A percentile compares a stretch with the other conserved stretches of the same genome.
phyloP scores from a whole-genome alignment of 495 filamentous ascomycete genomes.

The Cladorrhinum samala region DNA sequence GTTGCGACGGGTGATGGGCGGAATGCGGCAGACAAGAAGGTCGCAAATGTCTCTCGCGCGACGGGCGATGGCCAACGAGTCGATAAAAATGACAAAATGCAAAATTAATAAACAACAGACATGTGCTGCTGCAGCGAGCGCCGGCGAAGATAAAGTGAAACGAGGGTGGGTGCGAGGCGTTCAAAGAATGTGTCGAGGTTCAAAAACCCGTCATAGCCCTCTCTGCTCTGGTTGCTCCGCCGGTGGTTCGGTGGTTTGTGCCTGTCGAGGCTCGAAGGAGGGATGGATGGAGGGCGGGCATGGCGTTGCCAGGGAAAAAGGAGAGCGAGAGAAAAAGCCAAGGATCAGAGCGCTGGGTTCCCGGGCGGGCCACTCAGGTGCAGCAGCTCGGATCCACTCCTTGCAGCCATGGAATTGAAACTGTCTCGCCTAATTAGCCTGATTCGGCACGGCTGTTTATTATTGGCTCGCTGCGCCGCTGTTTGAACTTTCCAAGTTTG shows the following conservation, averaged over 20 bases:
- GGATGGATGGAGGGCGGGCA: not conserved
- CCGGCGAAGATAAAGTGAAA: not conserved
- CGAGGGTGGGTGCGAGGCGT: slow-evolving; percentile 18
- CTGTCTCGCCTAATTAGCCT: slow-evolving; percentile 28
- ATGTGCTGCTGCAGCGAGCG: too few relatives aligned
- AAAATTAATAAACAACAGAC: not conserved
- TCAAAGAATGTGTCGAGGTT: slow-evolving; percentile 19
- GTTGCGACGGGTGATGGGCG: not conserved
- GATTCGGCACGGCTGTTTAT: slow-evolving; percentile 6
- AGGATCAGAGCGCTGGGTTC: not conserved
- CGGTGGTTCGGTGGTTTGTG: slow-evolving; percentile 21
- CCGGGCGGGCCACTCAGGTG: not conserved
- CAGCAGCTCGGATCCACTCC: not conserved
- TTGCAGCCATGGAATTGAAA: slow-evolving; percentile 5
- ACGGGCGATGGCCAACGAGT: not conserved
- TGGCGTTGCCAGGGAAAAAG: slow-evolving; percentile 28
- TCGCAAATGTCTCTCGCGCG: not conserved
- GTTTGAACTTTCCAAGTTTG: not conserved
- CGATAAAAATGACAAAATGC: not conserved
- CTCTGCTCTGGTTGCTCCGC: slow-evolving; percentile 21
- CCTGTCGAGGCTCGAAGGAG: slow-evolving; percentile 12
- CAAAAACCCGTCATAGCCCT: slow-evolving; percentile 8
- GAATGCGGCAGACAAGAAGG: not conserved
- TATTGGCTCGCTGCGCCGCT: slow-evolving; percentile 13
- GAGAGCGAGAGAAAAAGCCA: slow-evolving; percentile 7